A percentile compares a stretch with the other conserved stretches of the same genome.
Conservation (phyloP, 164 flowering plant genomes). For the Platanus orientalis region DNA sequence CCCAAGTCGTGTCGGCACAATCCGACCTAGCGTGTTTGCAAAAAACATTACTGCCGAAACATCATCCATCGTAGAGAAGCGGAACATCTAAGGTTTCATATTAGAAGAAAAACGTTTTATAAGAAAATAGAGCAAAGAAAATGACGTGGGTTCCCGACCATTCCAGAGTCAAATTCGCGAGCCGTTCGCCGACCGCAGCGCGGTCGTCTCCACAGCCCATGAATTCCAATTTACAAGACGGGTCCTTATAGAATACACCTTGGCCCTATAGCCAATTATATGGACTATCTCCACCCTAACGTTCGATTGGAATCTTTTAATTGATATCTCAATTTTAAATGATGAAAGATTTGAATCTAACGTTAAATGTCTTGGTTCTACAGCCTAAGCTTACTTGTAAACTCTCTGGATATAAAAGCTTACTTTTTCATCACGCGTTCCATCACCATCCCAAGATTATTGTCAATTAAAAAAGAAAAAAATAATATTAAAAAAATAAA, state of each 20-base stretch:
- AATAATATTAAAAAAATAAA: too few relatives aligned
- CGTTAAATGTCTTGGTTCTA: too few relatives aligned
- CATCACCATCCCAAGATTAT: slow-evolving; percentile 20
- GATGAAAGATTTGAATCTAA: background rate
- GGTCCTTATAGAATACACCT: background rate
- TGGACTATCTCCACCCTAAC: background rate
- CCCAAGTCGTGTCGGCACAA: too few relatives aligned
- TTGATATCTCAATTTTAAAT: background rate
- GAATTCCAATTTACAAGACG: slow-evolving; percentile 29
- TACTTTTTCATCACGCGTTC: slow-evolving; percentile 34
- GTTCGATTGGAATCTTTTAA: background rate
- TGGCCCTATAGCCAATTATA: background rate
- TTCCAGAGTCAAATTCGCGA: slow-evolving; percentile 30
- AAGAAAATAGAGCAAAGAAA: too few relatives aligned
- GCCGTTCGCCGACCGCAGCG: slow-evolving; percentile 52
- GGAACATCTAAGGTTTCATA: too few relatives aligned
- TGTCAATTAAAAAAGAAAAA: slow-evolving; percentile 2
- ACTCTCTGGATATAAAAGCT: background rate
- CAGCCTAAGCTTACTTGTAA: too few relatives aligned
- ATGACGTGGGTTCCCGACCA: slow-evolving; percentile 28
- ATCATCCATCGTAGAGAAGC: too few relatives aligned
- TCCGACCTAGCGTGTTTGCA: too few relatives aligned
- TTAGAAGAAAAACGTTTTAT: too few relatives aligned
- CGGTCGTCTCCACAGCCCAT: slow-evolving; percentile 34
- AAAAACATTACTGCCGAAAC: too few relatives aligned